These are phyloP conservation scores for carrot (Daucus carota) DNA, from an alignment of 129 eudicot species.

Conservation along the genomic window DH1_v3.0 NC_030384.2:47880001-47880500, in stretches of 20 bases:
- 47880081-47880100: constrained; percentile 9
- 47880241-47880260: constrained; percentile 5
- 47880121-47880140: constrained; percentile 10
- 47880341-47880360: constrained; percentile 14
- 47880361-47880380: constrained; percentile 10
- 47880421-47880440: neutral
- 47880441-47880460: neutral
- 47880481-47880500: constrained; percentile 8
- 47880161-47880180: neutral
- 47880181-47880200: constrained; percentile 7
- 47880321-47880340: constrained; percentile 9
- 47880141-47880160: neutral
- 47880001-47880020: constrained; percentile 13
- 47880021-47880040: constrained; percentile 2
- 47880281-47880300: constrained; percentile 14
- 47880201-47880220: constrained; percentile 5
- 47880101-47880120: constrained; percentile 5
- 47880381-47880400: constrained; percentile 13
- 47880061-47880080: constrained; percentile 14
- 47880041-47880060: constrained; percentile 14
- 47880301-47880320: constrained; percentile 13
- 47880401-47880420: too few relatives aligned
- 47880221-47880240: constrained; percentile 11
- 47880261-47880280: constrained; percentile 10
- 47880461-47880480: neutral